Evolutionary conservation across 768 basidiomycete genomes (phyloP).

Genomic region (Erythrobasidium yunnanense): DNA sequence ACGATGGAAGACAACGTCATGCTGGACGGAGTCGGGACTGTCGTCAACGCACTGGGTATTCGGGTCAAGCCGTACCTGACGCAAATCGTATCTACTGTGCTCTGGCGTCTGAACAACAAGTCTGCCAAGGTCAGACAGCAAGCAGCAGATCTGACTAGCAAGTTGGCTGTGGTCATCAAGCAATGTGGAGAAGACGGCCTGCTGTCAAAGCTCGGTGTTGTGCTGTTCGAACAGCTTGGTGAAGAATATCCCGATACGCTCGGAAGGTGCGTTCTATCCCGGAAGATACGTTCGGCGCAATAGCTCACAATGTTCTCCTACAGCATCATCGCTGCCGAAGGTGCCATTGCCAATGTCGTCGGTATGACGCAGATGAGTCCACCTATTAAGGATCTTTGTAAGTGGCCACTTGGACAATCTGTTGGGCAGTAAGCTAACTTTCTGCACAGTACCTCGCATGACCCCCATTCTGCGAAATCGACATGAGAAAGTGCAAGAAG

Average conservation of each 20-base stretch:
- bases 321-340: constrained; percentile 96
- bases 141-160: constrained; percentile 94
- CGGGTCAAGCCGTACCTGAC: constrained; percentile 97
- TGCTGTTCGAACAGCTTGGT: constrained; percentile 94
- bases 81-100: constrained; percentile 94
- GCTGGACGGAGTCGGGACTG: constrained; percentile 95
- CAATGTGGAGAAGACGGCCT: constrained; percentile 95
- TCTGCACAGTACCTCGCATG: constrained; percentile 78
- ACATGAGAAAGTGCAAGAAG: constrained; percentile 98
- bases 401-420: constrained; percentile 44
- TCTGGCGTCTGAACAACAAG: constrained; percentile 99
- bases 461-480: constrained; percentile 98
- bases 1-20: constrained; percentile 98
- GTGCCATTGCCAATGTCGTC: constrained; percentile 97
- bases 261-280: constrained; percentile 48
- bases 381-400: constrained; percentile 93
- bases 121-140: constrained; percentile 98
- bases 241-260: constrained; percentile 99
- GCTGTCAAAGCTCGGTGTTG: constrained; percentile 86
- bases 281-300: not conserved
- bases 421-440: constrained; percentile 34
- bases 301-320: not conserved
- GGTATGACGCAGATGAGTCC: constrained; percentile 99
- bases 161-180: constrained; percentile 93
- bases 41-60: constrained; percentile 87